Evolutionary conservation across 805 yeast species (phyloP), one percentile per base, ranked within the genome.

Genomic region (Schwanniomyces occidentalis): DNA sequence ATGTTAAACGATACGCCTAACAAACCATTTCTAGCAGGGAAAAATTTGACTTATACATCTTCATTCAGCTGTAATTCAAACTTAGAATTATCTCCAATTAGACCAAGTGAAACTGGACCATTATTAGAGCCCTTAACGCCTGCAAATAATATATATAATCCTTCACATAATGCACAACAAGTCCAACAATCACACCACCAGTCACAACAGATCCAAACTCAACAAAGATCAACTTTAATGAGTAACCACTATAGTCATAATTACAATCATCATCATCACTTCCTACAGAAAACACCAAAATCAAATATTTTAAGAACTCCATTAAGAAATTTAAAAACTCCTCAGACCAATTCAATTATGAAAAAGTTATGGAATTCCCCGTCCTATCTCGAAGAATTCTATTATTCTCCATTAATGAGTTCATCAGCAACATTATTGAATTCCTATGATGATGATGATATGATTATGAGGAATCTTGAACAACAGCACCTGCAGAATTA

Each of bases 21-120:
- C 40, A 61, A 61, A 40, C 70, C 72, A 9, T 44, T 65, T 27
- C 46, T 62, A 24, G 73, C 70, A 1, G 63, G 66, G 14, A 65
- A 64, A 38, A 61, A 61, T 44, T 54, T 72, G 29, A 72, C 78
- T 7, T 77, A 76, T 50, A 76, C 85, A 3, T 79, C 84, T 16
- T 77, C 84, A 8, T 81, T 81, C 56, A 79, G 82, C 52, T 78
- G 84, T 47, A 75, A 70, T 45, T 76, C 83, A 16, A 80, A 75
- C 49, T 71, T 80, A 42, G 86, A 81, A 48, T 55, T 81, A 14
- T 76, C 82, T 16, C 87, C 87, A 6, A 51, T 78, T 28, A 67
- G 76, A 42, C 63, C 73, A 5, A 67, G 69, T 37, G 82, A 77
- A 38, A 75, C 83, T 3, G 86, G 85, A 2, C 85, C 86, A 5